Evolutionary conservation across 2,329 filamentous ascomycete species (phyloP).

Genomic region (Sporothrix pseudoabietina): DNA sequence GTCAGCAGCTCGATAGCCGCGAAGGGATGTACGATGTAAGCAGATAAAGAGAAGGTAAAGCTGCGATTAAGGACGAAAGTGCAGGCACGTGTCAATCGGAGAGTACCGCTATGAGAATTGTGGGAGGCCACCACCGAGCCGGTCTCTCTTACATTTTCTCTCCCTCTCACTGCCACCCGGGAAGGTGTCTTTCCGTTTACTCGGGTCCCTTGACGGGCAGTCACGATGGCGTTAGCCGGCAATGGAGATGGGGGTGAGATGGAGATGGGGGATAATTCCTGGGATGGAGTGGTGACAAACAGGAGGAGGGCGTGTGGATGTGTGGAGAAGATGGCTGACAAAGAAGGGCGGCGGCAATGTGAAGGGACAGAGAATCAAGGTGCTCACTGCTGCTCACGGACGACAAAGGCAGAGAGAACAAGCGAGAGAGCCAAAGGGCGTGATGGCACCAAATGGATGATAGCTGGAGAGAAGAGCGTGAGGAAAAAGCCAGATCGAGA

Average conservation of each 20-base stretch:
- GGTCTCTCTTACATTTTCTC: not conserved
- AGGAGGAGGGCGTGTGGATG: not conserved
- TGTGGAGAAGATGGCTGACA: slow-evolving; percentile 10
- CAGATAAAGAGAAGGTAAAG: not conserved
- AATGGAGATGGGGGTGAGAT: not conserved
- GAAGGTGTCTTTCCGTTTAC: not conserved
- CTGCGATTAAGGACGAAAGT: not conserved
- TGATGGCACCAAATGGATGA: not conserved
- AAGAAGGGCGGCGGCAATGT: slow-evolving; percentile 10
- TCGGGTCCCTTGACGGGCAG: not conserved
- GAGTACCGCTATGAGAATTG: not conserved
- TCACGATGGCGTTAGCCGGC: not conserved
- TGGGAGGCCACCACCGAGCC: slow-evolving; percentile 12
- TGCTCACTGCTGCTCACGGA: slow-evolving; percentile 9
- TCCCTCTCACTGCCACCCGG: slow-evolving; percentile 1
- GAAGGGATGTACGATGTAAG: not conserved
- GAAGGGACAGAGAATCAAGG: not conserved
- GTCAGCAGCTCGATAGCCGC: slow-evolving; percentile 11
- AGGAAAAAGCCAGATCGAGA: not conserved
- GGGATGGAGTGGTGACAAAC: not conserved
- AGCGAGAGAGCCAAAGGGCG: not conserved
- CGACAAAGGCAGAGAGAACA: slow-evolving; percentile 1
- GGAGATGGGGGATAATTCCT: not conserved
- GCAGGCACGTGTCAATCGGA: not conserved
- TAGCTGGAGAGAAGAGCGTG: not conserved